Base-by-base conservation (phyloP, 257 asterid genomes). In the Echium plantagineum region DNA sequence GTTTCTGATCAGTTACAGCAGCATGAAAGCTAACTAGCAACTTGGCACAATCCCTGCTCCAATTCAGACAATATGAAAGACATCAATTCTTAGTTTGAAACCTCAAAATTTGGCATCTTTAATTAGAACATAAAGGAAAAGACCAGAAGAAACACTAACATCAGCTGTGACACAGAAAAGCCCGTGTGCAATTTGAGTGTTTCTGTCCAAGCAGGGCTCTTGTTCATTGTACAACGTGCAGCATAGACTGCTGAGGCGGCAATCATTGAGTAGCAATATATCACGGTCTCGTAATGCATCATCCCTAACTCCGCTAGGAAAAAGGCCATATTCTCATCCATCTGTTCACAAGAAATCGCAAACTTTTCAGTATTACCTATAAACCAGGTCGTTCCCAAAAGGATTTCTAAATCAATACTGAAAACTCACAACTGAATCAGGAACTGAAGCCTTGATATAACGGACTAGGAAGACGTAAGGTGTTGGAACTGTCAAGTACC, bases 161-260 rank as follows among this genome's bases (percentile, higher is more conserved):
- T 54, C 22, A 91, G 61, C 76, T 85, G 90, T 30, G 70, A 38
- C 61, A 85, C 95, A 1, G 86, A 60, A 63, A 70, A 88, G 7
- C 98, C 94, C 0, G 95, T 85, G 81, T 88, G 94, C 63, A 68
- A 12, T 24, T 71, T 80, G 17, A 91, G 90, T 9, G 98, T 88
- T 0, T 81, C 90, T 62, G 75, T 84, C 96, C 98, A 91, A 16
- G 63, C 13, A 12, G 94, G 96, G 0, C 63, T 61, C 75, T 26
- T 74, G 2, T 73, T 71, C 30, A 91, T 52, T 5, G 85, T 80
- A 78, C 83, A 79, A 21, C 96, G 66, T 0, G 98, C 98, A 5
- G 78, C 87, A 28, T 91, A 88, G 60, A 91, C 98, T 30, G 96
- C 94, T 22, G 96, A 83, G 71, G 95, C 98, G 66, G 98, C 95